phyloP scores from a whole-genome alignment of 192 early-diverging fungal genomes.

The Coemansia sp. region DNA sequence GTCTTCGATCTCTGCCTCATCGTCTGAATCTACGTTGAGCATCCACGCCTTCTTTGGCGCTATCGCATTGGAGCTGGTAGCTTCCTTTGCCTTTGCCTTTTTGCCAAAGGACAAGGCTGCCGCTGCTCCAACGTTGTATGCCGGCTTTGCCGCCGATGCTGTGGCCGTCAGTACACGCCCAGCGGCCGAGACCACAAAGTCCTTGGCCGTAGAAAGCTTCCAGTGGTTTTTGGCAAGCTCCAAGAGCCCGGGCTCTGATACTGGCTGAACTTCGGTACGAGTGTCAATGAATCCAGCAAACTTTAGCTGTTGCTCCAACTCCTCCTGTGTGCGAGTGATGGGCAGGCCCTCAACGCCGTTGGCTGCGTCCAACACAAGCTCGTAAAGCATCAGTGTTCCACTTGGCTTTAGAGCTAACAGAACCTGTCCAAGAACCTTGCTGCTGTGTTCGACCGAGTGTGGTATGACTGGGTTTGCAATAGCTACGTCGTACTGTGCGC shows the following conservation, averaged over 20 bases:
- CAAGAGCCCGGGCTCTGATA: slow-evolving; percentile 54
- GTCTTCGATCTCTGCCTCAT: slow-evolving; percentile 81
- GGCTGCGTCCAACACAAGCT: slow-evolving; percentile 64
- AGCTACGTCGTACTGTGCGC: slow-evolving; percentile 63
- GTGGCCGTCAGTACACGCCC: slow-evolving; percentile 37
- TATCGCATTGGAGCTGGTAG: slow-evolving; percentile 28
- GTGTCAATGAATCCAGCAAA: slow-evolving; percentile 86
- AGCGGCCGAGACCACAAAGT: slow-evolving; percentile 49
- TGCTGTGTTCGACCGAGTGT: slow-evolving; percentile 66
- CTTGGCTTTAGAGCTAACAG: slow-evolving; percentile 67
- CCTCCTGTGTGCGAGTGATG: slow-evolving; percentile 60
- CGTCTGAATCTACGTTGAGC: slow-evolving; percentile 73
- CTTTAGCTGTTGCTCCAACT: slow-evolving; percentile 71
- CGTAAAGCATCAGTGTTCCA: slow-evolving; percentile 67
- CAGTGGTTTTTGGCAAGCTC: slow-evolving; percentile 60
- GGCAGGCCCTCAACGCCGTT: slow-evolving; percentile 50
- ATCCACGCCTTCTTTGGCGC: slow-evolving; percentile 69
- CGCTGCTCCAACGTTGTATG: slow-evolving; percentile 85
- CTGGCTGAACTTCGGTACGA: slow-evolving; percentile 32
- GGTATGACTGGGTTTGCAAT: slow-evolving; percentile 62
- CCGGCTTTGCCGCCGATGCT: slow-evolving; percentile 73
- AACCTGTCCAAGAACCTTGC: slow-evolving; percentile 62
- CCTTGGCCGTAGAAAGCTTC: slow-evolving; percentile 55
- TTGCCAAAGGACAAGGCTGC: slow-evolving; percentile 80
- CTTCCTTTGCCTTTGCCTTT: slow-evolving; percentile 59